Conservation (phyloP, 805 yeast genomes). For the Spathaspora passalidarum region DNA sequence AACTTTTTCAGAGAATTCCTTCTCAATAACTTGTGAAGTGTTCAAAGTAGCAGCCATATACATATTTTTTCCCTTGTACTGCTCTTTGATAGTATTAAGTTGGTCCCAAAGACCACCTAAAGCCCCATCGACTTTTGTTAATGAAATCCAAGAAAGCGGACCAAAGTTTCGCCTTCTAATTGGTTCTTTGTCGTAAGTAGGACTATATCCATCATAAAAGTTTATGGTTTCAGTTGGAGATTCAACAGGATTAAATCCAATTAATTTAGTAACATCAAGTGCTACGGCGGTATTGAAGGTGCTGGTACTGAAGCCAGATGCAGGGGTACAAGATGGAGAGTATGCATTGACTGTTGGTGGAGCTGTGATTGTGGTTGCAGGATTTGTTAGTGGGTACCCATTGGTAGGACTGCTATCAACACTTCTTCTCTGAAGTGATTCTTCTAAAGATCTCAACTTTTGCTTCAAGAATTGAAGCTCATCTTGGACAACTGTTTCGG, state of each 20-base stretch:
- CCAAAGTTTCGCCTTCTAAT: constrained; percentile 26
- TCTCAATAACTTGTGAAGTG: constrained; percentile 1
- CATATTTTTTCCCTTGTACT: background rate
- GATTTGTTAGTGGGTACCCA: background rate
- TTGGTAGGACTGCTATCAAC: background rate
- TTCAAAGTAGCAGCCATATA: background rate
- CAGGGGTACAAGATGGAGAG: background rate
- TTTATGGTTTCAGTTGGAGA: constrained; percentile 14
- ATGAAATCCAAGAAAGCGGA: constrained; percentile 29
- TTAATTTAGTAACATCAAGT: background rate
- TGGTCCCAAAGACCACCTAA: constrained; percentile 12
- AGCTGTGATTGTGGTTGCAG: too few species aligned
- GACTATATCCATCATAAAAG: constrained; percentile 20
- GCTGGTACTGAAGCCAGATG: too few species aligned
- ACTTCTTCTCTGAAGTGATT: constrained; percentile 6
- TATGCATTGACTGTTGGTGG: too few species aligned
- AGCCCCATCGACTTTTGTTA: constrained; percentile 25
- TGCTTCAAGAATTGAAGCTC: constrained; percentile 13
- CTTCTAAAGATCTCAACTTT: constrained; percentile 13
- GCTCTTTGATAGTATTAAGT: constrained; percentile 7
- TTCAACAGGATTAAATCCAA: constrained; percentile 15
- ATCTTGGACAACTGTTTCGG: constrained; percentile 8
- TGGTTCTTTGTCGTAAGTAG: constrained; percentile 22
- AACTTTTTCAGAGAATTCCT: constrained; percentile 8
- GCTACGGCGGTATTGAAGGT: background rate